These are phyloP conservation scores for Aspergillus sergii DNA, from an alignment of 2,329 filamentous ascomycete species.

Conservation along the genomic window DNA sequence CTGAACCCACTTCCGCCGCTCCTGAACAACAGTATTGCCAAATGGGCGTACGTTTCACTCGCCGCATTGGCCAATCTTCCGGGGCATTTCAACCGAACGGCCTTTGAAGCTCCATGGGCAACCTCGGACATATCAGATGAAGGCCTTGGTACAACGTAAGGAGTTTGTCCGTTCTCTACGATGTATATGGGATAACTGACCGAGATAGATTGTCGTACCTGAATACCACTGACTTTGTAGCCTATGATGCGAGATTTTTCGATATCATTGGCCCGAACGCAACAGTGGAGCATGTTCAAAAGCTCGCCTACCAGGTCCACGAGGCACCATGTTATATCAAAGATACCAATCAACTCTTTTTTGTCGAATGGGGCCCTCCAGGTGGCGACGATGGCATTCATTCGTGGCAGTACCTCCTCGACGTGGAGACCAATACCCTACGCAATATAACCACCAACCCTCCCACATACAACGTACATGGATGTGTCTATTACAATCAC, in stretches of 20 bases:
- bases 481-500: conserved; percentile 12
- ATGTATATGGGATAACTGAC: no score
- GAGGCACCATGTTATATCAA: conserved; percentile 15
- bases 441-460: conserved; percentile 13
- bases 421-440: conserved; percentile 10
- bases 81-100: conserved; percentile 14
- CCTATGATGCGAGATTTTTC: conserved; percentile 16
- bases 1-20: conserved; percentile 9
- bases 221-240: conserved; percentile 16
- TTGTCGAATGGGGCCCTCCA: conserved; percentile 19
- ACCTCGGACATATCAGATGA: conserved; percentile 2
- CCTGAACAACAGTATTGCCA: conserved; percentile 8
- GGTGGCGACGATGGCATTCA: conserved; percentile 15
- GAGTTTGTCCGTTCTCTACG: neutral
- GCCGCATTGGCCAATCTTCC: conserved; percentile 12
- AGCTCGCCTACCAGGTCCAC: conserved; percentile 12
- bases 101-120: conserved; percentile 12
- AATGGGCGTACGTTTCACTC: conserved; percentile 16
- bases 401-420: conserved; percentile 16
- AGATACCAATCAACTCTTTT: conserved; percentile 14
- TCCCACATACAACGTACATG: conserved; percentile 11
- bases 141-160: conserved; percentile 4
- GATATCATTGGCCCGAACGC: conserved; percentile 14
- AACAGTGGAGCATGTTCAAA: conserved; percentile 14
- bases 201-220: neutral